A percentile compares a stretch with the other conserved stretches of the same genome.
These are phyloP conservation scores for Pseudonitzschia multiseries DNA, from an alignment of 108 stramenopile genomes.

Conservation along the genomic window DNA sequence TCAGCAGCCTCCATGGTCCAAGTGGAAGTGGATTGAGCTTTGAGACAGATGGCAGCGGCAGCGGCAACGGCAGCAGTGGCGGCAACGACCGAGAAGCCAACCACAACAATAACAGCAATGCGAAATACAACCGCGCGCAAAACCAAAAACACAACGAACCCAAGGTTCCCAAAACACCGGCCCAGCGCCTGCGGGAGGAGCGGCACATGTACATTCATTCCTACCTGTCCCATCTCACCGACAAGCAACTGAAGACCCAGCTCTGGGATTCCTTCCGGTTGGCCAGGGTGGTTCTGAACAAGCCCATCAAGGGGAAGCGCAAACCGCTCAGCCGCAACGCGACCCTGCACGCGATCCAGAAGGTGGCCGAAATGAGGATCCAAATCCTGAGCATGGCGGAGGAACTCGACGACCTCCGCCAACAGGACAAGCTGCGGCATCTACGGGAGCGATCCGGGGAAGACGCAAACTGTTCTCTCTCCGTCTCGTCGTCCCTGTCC, in stretches of 20 bases:
- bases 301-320: constrained; percentile 10
- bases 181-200: not conserved
- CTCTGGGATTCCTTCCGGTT: constrained; percentile 35
- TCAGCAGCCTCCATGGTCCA: not conserved
- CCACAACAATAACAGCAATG: not conserved
- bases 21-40: not conserved
- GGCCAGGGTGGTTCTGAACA: constrained; percentile 33
- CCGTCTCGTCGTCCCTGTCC: too few species aligned
- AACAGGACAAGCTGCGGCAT: not conserved
- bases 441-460: not conserved
- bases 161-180: not conserved
- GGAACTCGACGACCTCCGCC: not conserved
- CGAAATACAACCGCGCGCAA: too few species aligned
- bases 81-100: not conserved
- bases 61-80: not conserved
- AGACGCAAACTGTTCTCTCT: not conserved
- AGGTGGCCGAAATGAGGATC: constrained; percentile 39
- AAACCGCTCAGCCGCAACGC: constrained; percentile 9
- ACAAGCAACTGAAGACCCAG: constrained; percentile 7
- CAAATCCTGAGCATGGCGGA: constrained; percentile 7
- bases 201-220: not conserved
- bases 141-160: not conserved
- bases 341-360: constrained; percentile 28
- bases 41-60: not conserved
- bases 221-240: not conserved